Base-by-base conservation (phyloP, 106 monocot genomes). In the Narthecium ossifragum region DNA sequence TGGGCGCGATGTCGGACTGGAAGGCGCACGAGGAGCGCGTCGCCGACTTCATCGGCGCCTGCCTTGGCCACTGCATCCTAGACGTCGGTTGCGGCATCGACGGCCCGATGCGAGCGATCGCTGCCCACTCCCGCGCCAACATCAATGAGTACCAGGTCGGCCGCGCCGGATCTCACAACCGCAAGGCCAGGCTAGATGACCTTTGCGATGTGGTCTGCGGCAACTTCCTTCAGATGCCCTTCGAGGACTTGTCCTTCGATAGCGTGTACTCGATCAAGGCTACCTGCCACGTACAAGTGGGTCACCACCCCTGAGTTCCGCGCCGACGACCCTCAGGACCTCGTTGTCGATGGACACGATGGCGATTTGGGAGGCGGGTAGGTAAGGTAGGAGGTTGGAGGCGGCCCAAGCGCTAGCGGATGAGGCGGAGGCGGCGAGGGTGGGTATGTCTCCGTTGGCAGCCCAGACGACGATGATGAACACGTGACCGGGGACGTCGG, bases 241-340 rank as follows among this genome's bases (percentile, higher is more conserved):
- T 90, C 73, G 46, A 59, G 6, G 60, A 73, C 73, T 25, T 39
- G 31, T 52, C 57, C 65, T 90, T 90, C 75, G 90, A 90, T 66
- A 75, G 81, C 20, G 90, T 81, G 43, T 90, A 90, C 78, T 85
- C 90, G 12, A 90, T 90, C 66, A 85, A 90, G 75, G 90, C 90
- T 51, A 90, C 90, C 20, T 90, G 90, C 66, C 90, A 90, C 80
- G 85, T 90, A 85, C 73, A 85, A 90, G 69, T 90, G 90, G 90
- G 90, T 90, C 54, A 90, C 90, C 18, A 90, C 90, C 25, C 24
- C 62, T 43, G 65, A 66, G 34, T 90, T 78, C 81, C 57, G 53
- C 26, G 34, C 75, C 18, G 73, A 85, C 9, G 69, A 85, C 31
- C 51, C 71, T n/a, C n/a, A n/a, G n/a, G n/a, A n/a, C n/a, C n/a